Evolutionary conservation across 2,329 filamentous ascomycete species (phyloP).

Genomic region (Diaporthe sp.): DNA sequence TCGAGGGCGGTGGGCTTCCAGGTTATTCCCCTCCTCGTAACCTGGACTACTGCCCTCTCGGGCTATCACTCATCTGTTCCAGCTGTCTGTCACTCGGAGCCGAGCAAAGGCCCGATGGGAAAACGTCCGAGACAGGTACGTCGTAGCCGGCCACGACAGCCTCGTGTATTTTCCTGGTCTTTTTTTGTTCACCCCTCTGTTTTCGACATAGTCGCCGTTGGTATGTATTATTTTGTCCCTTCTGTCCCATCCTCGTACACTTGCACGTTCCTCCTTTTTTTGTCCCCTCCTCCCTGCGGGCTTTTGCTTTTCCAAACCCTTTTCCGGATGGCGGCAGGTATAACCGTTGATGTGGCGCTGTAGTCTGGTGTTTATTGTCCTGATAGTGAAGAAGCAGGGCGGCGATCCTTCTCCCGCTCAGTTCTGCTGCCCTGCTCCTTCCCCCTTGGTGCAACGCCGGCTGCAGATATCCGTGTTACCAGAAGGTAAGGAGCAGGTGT

Average conservation of each 20-base stretch:
- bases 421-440: not conserved
- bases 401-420: slow-evolving; percentile 15
- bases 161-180: not conserved
- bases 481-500: slow-evolving; percentile 2
- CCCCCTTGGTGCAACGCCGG: slow-evolving; percentile 22
- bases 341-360: slow-evolving; percentile 29
- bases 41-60: too few species aligned
- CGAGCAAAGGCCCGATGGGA: slow-evolving; percentile 18
- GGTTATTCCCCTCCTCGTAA: not conserved
- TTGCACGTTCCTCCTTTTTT: not conserved
- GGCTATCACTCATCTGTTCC: not conserved
- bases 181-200: not conserved
- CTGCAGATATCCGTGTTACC: slow-evolving; percentile 25
- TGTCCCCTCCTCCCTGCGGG: not conserved
- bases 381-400: slow-evolving; percentile 17
- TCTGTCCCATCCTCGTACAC: not conserved
- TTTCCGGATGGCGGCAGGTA: slow-evolving; percentile 25
- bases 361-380: slow-evolving; percentile 17
- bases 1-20: not conserved
- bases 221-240: not conserved
- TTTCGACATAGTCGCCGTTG: not conserved
- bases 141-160: not conserved
- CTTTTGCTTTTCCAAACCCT: slow-evolving; percentile 3
- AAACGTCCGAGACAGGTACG: slow-evolving; percentile 27
- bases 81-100: slow-evolving; percentile 11